Conservation (phyloP, 2,329 filamentous ascomycete genomes). For the Pyricularia pennisetigena region DNA sequence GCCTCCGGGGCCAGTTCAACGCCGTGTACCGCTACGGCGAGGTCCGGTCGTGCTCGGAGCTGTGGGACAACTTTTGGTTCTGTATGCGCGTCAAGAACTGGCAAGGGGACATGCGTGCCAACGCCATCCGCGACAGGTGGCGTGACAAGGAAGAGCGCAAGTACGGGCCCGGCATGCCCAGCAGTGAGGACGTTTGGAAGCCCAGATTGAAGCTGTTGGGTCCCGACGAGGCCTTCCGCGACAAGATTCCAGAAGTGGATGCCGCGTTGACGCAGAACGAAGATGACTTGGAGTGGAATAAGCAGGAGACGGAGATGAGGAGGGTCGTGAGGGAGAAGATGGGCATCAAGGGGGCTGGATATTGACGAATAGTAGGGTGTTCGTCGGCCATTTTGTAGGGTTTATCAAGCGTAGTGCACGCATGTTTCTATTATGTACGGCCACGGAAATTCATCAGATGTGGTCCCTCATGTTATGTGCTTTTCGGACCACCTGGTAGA, state of each 20-base stretch:
- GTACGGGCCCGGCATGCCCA: slow-evolving; percentile 53
- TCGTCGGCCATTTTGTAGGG: neutral
- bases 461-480: too few species aligned
- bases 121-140: slow-evolving; percentile 57
- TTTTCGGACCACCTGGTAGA: too few species aligned
- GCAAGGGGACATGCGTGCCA: slow-evolving; percentile 47
- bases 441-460: too few species aligned
- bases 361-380: neutral
- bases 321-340: slow-evolving; percentile 23
- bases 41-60: slow-evolving; percentile 67
- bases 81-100: slow-evolving; percentile 79
- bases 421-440: neutral
- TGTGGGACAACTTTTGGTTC: slow-evolving; percentile 95
- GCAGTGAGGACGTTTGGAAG: slow-evolving; percentile 87
- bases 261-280: slow-evolving; percentile 17
- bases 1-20: slow-evolving; percentile 82
- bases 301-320: slow-evolving; percentile 24
- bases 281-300: slow-evolving; percentile 32
- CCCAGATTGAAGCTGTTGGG: slow-evolving; percentile 52
- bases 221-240: slow-evolving; percentile 33
- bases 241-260: neutral
- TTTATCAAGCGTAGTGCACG: neutral
- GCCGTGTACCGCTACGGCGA: slow-evolving; percentile 81
- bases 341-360: slow-evolving; percentile 13
- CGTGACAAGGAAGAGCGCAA: slow-evolving; percentile 53